Evolutionary conservation across 2,329 filamentous ascomycete species (phyloP).

Genomic region (Neospermospora avenae): DNA sequence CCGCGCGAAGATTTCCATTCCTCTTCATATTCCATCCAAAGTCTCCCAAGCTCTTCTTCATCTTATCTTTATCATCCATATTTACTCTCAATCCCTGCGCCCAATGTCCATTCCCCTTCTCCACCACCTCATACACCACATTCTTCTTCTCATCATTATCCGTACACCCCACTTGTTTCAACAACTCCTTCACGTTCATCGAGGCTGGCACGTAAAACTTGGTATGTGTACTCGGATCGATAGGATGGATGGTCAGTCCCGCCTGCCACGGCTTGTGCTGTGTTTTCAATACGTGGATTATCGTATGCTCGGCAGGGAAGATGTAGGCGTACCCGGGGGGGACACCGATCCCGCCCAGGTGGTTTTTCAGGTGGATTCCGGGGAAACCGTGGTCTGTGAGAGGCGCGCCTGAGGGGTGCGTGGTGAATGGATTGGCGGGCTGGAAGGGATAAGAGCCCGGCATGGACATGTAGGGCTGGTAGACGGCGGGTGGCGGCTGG

Average conservation of each 20-base stretch:
- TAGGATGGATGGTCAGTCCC: constrained; percentile 38
- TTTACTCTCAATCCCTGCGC: constrained; percentile 50
- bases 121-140: constrained; percentile 52
- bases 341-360: constrained; percentile 54
- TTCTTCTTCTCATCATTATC: constrained; percentile 53
- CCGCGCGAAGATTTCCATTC: constrained; percentile 40
- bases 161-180: constrained; percentile 55
- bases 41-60: constrained; percentile 50
- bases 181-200: constrained; percentile 52
- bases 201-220: constrained; percentile 48
- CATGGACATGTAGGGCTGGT: constrained; percentile 1
- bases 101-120: constrained; percentile 56
- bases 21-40: constrained; percentile 56
- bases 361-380: constrained; percentile 53
- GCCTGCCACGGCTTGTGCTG: constrained; percentile 47
- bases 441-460: not conserved
- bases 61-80: constrained; percentile 47
- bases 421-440: constrained; percentile 3
- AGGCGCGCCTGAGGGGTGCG: not conserved
- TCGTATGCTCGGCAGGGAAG: constrained; percentile 55
- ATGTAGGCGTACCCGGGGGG: constrained; percentile 64
- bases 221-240: constrained; percentile 46
- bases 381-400: constrained; percentile 39
- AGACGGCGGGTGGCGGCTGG: not conserved
- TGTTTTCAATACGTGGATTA: constrained; percentile 55